Conservation (phyloP, 75 land plant genomes). For the Pinus tabuliformis region DNA sequence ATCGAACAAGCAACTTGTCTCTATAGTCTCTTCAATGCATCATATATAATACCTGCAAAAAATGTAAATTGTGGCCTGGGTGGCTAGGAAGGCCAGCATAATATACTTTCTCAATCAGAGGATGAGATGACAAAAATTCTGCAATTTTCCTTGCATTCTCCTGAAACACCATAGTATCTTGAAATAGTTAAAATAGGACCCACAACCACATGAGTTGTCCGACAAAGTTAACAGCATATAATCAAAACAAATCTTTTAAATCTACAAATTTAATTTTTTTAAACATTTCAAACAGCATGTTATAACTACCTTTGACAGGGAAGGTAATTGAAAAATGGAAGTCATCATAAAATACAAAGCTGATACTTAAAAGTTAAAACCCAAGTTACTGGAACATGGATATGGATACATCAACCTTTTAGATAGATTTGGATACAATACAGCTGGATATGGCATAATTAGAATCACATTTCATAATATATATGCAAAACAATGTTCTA, state of each 20-base stretch:
- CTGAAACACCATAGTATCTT: conserved; percentile 27
- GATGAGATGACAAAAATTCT: conserved; percentile 80
- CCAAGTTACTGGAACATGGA: neutral
- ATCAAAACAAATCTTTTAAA: neutral
- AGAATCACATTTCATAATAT: too few relatives aligned
- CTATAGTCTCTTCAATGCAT: neutral
- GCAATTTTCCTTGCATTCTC: conserved; percentile 95
- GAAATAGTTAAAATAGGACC: neutral
- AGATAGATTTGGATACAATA: too few relatives aligned
- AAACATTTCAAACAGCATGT: neutral
- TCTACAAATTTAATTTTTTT: neutral
- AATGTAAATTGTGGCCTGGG: conserved; percentile 84
- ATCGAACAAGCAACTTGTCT: neutral
- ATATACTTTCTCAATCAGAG: conserved; percentile 64
- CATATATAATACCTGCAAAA: conserved; percentile 62
- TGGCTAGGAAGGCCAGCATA: conserved; percentile 93
- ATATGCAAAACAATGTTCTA: too few relatives aligned
- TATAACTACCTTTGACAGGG: neutral
- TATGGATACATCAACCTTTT: neutral
- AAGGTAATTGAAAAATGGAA: neutral
- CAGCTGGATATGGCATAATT: too few relatives aligned
- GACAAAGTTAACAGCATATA: too few relatives aligned
- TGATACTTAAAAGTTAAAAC: neutral
- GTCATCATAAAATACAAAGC: neutral
- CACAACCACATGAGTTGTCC: neutral